phyloP scores from a whole-genome alignment of 495 filamentous ascomycete genomes.

The Neurospora sp. region DNA sequence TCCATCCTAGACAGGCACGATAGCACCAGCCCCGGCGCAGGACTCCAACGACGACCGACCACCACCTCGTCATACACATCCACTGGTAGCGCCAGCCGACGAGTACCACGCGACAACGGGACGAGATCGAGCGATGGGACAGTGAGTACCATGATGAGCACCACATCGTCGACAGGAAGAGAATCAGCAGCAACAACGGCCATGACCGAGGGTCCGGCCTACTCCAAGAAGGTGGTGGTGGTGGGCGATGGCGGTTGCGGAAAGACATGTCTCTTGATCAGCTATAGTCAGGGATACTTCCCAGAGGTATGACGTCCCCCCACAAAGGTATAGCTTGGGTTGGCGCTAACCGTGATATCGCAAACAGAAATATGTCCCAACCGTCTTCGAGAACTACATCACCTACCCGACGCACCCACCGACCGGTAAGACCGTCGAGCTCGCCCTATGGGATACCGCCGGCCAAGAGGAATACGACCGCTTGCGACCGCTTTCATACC shows the following conservation, averaged over 20 bases:
- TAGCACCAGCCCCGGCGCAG: slow-evolving; percentile 11
- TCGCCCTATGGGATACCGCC: slow-evolving; percentile 97
- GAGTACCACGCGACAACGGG: slow-evolving; percentile 26
- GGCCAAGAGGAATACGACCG: slow-evolving; percentile 98
- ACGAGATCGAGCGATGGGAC: slow-evolving; percentile 57
- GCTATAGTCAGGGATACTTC: slow-evolving; percentile 95
- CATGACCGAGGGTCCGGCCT: slow-evolving; percentile 80
- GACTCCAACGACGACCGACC: background rate
- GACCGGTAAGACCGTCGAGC: slow-evolving; percentile 85
- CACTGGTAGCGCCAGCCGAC: slow-evolving; percentile 19
- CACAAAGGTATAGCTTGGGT: background rate
- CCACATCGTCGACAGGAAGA: slow-evolving; percentile 48
- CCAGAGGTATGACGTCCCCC: slow-evolving; percentile 61
- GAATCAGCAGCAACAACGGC: slow-evolving; percentile 65
- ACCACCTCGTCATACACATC: slow-evolving; percentile 6
- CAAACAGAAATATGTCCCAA: slow-evolving; percentile 93
- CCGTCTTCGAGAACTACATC: slow-evolving; percentile 99
- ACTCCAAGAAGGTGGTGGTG: slow-evolving; percentile 98
- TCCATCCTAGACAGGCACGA: slow-evolving; percentile 27
- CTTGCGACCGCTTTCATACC: slow-evolving; percentile 88
- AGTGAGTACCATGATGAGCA: slow-evolving; percentile 63
- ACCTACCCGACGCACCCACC: slow-evolving; percentile 81
- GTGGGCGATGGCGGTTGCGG: slow-evolving; percentile 97
- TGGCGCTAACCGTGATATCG: background rate
- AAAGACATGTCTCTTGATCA: slow-evolving; percentile 97